Conservation (phyloP, 2,329 filamentous ascomycete genomes). For the Furcasterigmium sp. region DNA sequence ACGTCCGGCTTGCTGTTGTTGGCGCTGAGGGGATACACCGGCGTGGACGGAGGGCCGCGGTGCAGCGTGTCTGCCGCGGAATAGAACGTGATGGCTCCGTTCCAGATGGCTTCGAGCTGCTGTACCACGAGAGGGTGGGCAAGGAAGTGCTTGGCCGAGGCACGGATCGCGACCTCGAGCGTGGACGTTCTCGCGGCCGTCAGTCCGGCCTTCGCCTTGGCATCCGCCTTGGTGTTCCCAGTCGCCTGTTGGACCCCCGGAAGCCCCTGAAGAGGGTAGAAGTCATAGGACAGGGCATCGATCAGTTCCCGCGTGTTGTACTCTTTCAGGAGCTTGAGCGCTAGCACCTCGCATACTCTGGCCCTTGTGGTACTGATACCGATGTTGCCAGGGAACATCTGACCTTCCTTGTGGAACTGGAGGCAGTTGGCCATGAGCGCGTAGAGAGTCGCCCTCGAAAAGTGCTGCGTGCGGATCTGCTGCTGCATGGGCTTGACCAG, state of each 20-base stretch:
- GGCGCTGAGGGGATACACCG: constrained; percentile 11
- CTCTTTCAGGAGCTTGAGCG: constrained; percentile 84
- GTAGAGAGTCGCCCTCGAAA: constrained; percentile 81
- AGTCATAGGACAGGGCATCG: constrained; percentile 91
- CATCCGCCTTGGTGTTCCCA: constrained; percentile 24
- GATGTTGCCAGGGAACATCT: constrained; percentile 75
- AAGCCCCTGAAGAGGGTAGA: constrained; percentile 84
- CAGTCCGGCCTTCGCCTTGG: constrained; percentile 38
- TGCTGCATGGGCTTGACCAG: constrained; percentile 93
- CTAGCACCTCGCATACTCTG: constrained; percentile 83
- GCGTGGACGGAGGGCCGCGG: constrained; percentile 41
- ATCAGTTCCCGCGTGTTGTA: constrained; percentile 86
- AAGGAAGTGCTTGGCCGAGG: constrained; percentile 87
- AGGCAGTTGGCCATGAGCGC: constrained; percentile 90
- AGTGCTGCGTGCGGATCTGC: constrained; percentile 76
- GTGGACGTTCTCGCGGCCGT: constrained; percentile 77
- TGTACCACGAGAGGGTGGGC: constrained; percentile 89
- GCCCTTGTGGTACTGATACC: constrained; percentile 80
- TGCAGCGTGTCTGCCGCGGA: constrained; percentile 83
- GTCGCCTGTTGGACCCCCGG: constrained; percentile 37
- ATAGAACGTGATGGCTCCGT: constrained; percentile 90
- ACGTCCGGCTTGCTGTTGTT: constrained; percentile 31
- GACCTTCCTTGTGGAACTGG: constrained; percentile 85
- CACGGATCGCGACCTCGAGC: constrained; percentile 86
- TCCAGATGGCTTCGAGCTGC: constrained; percentile 96